Percentiles rank a stretch among this genome's conserved stretches.
These are phyloP conservation scores for Pneumocystis oryctolagi DNA, from an alignment of 1,139 yeast genomes.

Conservation along the genomic window DNA sequence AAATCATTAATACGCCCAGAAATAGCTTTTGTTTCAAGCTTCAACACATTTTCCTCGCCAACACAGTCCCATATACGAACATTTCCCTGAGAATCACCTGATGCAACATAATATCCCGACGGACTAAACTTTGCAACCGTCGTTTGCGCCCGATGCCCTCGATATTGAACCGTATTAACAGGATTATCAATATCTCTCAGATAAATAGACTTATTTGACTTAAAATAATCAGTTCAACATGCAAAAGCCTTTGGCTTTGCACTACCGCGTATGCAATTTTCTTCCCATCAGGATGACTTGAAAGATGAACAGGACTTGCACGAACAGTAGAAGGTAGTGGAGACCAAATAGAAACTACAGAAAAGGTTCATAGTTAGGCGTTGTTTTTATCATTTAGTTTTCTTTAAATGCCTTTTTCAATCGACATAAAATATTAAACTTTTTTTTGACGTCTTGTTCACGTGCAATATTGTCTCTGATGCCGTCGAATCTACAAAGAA, in stretches of 20 bases:
- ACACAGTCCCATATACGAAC: constrained; percentile 78
- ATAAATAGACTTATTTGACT: constrained; percentile 61
- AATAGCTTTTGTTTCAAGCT: constrained; percentile 63
- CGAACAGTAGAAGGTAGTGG: constrained; percentile 68
- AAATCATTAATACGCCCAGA: constrained; percentile 71
- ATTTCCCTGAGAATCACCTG: constrained; percentile 69
- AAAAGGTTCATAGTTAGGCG: neutral
- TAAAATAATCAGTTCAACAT: neutral
- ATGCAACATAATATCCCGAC: constrained; percentile 76
- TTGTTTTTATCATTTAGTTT: neutral
- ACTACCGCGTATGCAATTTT: constrained; percentile 53
- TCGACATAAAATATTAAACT: neutral
- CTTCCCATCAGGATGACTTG: constrained; percentile 54
- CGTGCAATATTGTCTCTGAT: neutral
- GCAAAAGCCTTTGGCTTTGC: neutral
- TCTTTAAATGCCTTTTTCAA: neutral
- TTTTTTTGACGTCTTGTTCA: neutral
- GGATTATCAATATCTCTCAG: constrained; percentile 50
- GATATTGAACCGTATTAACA: constrained; percentile 43
- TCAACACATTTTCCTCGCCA: constrained; percentile 44
- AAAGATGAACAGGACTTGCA: constrained; percentile 53
- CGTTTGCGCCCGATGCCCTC: constrained; percentile 52
- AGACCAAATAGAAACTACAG: constrained; percentile 30
- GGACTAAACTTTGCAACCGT: constrained; percentile 82
- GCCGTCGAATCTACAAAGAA: neutral